Percentiles rank a stretch among this genome's conserved stretches.
These are phyloP conservation scores for Chondrus crispus DNA, from an alignment of 23 red algal genomes.

Conservation along the genomic window DNA sequence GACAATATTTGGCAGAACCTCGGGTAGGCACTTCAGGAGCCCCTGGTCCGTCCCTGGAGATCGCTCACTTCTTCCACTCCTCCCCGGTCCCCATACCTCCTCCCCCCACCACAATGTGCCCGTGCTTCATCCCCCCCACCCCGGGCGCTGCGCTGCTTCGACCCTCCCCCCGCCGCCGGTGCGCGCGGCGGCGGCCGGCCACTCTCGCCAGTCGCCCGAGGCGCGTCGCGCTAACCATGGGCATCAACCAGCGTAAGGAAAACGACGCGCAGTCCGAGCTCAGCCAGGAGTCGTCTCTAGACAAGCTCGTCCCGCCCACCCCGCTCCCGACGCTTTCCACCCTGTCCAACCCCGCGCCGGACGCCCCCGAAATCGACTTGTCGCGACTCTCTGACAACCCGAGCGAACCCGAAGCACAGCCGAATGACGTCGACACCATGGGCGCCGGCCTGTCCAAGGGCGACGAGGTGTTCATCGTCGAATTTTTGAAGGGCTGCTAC, in stretches of 20 bases:
- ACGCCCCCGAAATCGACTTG: neutral
- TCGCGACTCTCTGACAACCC: neutral
- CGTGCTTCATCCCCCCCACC: no score
- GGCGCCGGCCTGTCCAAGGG: slow-evolving; percentile 18
- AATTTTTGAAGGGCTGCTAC: slow-evolving; percentile 11
- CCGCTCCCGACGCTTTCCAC: slow-evolving; percentile 46
- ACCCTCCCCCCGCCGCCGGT: no score
- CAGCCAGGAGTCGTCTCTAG: slow-evolving; percentile 24
- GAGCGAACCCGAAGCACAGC: neutral
- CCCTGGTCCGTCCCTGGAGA: no score
- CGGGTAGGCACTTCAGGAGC: no score
- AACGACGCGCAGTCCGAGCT: neutral
- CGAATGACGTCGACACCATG: slow-evolving; percentile 38
- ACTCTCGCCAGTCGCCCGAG: no score
- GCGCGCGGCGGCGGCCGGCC: no score
- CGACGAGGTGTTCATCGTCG: slow-evolving; percentile 15
- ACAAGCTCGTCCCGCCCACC: slow-evolving; percentile 27
- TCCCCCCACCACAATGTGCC: no score
- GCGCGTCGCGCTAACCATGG: no score
- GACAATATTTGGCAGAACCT: no score
- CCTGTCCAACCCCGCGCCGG: neutral
- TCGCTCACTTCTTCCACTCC: no score
- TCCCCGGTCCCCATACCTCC: no score
- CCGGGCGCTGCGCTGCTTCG: no score
- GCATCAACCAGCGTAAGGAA: slow-evolving; percentile 41